Evolutionary conservation across 192 early-diverging fungal genomes (phyloP).

Genomic region (Podila horticola): DNA sequence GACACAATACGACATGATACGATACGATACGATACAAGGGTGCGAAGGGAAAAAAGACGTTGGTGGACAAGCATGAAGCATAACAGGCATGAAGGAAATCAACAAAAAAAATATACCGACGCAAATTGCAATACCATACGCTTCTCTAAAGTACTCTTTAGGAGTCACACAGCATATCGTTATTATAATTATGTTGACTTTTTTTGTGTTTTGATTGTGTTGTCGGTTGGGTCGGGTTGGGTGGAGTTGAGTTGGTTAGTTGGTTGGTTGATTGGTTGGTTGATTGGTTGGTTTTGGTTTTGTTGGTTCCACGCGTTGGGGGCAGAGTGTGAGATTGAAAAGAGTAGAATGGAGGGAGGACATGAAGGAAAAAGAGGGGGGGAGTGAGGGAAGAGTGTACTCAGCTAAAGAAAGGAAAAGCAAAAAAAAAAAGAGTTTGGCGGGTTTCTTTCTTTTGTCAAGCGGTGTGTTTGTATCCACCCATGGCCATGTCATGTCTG

Average conservation of each 20-base stretch:
- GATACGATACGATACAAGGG: background rate
- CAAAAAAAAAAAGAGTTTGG: background rate
- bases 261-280: background rate
- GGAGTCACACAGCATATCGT: too few relatives aligned
- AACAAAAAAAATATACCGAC: conserved; percentile 2
- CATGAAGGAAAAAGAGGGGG: background rate
- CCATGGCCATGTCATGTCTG: too few relatives aligned
- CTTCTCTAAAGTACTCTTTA: too few relatives aligned
- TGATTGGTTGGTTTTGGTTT: background rate
- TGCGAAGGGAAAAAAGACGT: background rate
- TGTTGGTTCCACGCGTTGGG: background rate
- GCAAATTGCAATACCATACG: too few relatives aligned
- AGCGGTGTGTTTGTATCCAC: too few relatives aligned
- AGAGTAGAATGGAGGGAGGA: background rate
- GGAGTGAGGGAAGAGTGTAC: background rate
- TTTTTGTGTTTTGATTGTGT: too few relatives aligned
- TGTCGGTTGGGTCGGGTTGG: too few relatives aligned
- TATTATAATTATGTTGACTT: too few relatives aligned
- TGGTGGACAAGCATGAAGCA: background rate
- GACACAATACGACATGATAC: too few relatives aligned
- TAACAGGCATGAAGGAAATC: background rate
- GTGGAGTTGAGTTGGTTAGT: background rate
- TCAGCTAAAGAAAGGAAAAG: background rate
- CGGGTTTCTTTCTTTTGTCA: background rate
- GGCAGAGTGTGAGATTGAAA: background rate